Conservation (phyloP, 2,329 filamentous ascomycete species). For the Colletotrichum salicis region DNA sequence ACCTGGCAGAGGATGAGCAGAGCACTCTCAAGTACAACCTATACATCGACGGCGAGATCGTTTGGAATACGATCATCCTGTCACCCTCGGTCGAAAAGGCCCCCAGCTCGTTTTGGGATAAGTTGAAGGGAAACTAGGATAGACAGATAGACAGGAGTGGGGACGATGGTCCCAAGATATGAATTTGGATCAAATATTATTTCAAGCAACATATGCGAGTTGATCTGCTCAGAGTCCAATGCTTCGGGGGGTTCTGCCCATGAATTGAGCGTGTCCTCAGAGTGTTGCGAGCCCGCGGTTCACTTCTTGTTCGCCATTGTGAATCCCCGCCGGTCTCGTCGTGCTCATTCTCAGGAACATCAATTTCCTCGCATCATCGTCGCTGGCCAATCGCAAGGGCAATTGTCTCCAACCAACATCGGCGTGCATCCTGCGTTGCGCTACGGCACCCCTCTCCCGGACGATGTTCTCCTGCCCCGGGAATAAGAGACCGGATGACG, state of each 20-base stretch:
- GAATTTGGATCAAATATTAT: background rate
- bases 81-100: slow-evolving; percentile 54
- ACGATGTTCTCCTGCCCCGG: background rate
- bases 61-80: slow-evolving; percentile 74
- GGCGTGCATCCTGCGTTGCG: background rate
- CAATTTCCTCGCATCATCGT: background rate
- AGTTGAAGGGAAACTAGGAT: slow-evolving; percentile 43
- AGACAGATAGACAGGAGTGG: background rate
- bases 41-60: slow-evolving; percentile 82
- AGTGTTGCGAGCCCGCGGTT: too few relatives aligned
- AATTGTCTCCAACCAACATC: background rate
- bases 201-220: background rate
- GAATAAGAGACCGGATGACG: background rate
- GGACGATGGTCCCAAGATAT: background rate
- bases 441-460: background rate
- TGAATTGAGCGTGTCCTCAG: too few relatives aligned
- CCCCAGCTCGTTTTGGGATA: slow-evolving; percentile 60
- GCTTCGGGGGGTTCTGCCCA: background rate
- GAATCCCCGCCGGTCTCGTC: background rate
- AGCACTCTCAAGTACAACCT: slow-evolving; percentile 83
- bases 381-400: background rate
- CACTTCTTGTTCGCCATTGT: background rate
- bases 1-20: slow-evolving; percentile 69
- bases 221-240: too few relatives aligned
- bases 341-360: background rate